A percentile compares a stretch with the other conserved stretches of the same genome.
Conservation (phyloP, 306 rosid genomes). For the Glycine soja region DNA sequence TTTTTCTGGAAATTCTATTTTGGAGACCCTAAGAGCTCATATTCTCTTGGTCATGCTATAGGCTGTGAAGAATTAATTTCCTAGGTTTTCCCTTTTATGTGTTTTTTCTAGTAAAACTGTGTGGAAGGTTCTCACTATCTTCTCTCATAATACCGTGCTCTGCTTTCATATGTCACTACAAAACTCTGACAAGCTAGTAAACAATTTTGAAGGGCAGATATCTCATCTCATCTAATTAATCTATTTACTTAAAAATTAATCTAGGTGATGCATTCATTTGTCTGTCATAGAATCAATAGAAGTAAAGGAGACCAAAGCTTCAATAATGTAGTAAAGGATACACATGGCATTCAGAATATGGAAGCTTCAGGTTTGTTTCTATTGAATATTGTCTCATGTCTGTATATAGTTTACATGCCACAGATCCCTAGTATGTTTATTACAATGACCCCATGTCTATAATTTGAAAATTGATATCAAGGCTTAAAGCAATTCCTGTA, state of each 20-base stretch:
- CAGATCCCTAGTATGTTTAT: neutral
- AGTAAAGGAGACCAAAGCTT: neutral
- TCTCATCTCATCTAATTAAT: too few species aligned
- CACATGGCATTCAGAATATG: slow-evolving; percentile 1
- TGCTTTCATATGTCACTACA: too few species aligned
- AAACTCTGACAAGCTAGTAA: too few species aligned
- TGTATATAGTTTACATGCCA: slow-evolving; percentile 37
- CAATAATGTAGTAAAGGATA: neutral
- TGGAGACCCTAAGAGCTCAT: slow-evolving; percentile 32
- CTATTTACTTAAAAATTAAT: neutral
- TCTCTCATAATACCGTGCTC: too few species aligned
- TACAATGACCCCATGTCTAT: slow-evolving; percentile 36
- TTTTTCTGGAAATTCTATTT: slow-evolving; percentile 36
- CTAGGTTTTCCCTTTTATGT: too few species aligned
- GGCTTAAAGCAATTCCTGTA: slow-evolving; percentile 70
- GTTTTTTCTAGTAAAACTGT: too few species aligned
- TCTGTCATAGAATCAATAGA: neutral
- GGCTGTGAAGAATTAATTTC: slow-evolving; percentile 68
- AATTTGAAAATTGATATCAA: slow-evolving; percentile 46
- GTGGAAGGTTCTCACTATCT: too few species aligned
- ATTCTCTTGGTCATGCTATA: slow-evolving; percentile 45
- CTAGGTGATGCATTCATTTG: neutral
- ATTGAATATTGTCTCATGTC: slow-evolving; percentile 27
- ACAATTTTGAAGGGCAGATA: too few species aligned
- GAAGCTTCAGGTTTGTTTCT: neutral